phyloP scores from a whole-genome alignment of 2,329 filamentous ascomycete genomes.

The Fusarium sp. region DNA sequence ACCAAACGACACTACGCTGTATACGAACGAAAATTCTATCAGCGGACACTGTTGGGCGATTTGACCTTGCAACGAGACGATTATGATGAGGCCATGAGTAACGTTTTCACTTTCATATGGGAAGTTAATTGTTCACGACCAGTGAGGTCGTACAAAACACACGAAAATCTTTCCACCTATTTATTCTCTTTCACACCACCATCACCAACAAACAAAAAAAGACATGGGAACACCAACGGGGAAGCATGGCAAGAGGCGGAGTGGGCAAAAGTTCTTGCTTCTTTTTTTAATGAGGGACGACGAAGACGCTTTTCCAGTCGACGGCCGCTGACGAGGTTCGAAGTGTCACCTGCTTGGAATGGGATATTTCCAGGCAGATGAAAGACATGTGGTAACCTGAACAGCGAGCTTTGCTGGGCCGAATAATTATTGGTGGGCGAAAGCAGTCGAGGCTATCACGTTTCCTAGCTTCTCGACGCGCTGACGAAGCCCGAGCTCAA shows the following conservation, averaged over 20 bases:
- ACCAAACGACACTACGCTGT: constrained; percentile 40
- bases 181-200: constrained; percentile 34
- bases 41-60: constrained; percentile 41
- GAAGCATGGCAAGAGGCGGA: constrained; percentile 17
- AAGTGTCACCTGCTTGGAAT: constrained; percentile 42
- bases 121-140: constrained; percentile 36
- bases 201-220: constrained; percentile 27
- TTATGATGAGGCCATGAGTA: constrained; percentile 47
- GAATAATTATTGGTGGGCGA: constrained; percentile 36
- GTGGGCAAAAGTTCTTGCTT: constrained; percentile 45
- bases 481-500: constrained; percentile 36
- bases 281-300: constrained; percentile 29
- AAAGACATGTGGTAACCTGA: constrained; percentile 26
- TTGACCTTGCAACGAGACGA: constrained; percentile 44
- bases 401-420: constrained; percentile 39
- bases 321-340: constrained; percentile 35
- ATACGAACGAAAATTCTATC: constrained; percentile 41
- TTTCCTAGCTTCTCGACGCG: constrained; percentile 29
- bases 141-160: constrained; percentile 29
- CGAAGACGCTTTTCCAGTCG: constrained; percentile 37
- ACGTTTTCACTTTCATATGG: constrained; percentile 41
- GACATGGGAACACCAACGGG: constrained; percentile 24
- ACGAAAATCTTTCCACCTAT: constrained; percentile 32
- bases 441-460: constrained; percentile 37
- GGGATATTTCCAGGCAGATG: constrained; percentile 42